Conservation (phyloP, 768 basidiomycete genomes). For the Hirschioporus abietinus region DNA sequence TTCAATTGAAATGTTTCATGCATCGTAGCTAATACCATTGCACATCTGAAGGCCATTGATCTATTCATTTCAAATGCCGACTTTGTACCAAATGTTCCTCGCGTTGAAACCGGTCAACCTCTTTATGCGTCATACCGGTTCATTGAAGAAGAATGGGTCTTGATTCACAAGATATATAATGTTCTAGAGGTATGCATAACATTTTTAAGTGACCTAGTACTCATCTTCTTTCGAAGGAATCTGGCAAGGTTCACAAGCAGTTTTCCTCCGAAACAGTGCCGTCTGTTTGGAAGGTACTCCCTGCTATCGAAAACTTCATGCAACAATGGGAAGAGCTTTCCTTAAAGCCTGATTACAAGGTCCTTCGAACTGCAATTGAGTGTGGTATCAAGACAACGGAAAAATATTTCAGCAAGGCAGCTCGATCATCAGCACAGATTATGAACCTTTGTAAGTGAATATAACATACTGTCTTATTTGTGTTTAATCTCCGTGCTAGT, state of each 20-base stretch:
- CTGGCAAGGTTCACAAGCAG: neutral
- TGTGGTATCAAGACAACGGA: neutral
- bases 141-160: neutral
- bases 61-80: neutral
- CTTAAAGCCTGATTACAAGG: neutral
- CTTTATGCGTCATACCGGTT: neutral
- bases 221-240: neutral
- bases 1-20: neutral
- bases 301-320: neutral
- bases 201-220: neutral
- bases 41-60: neutral
- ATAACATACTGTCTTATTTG: too few species aligned
- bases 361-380: neutral
- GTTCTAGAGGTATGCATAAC: neutral
- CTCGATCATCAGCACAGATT: neutral
- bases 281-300: neutral
- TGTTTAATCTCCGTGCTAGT: neutral
- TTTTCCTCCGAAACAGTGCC: neutral
- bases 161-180: neutral
- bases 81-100: neutral
- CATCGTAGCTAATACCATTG: neutral
- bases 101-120: neutral
- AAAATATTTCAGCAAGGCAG: neutral
- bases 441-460: slow-evolving; percentile 3
- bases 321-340: neutral